These are phyloP conservation scores for Colletotrichum camelliae DNA, from an alignment of 2,329 filamentous ascomycete genomes.

Conservation along the genomic window DNA sequence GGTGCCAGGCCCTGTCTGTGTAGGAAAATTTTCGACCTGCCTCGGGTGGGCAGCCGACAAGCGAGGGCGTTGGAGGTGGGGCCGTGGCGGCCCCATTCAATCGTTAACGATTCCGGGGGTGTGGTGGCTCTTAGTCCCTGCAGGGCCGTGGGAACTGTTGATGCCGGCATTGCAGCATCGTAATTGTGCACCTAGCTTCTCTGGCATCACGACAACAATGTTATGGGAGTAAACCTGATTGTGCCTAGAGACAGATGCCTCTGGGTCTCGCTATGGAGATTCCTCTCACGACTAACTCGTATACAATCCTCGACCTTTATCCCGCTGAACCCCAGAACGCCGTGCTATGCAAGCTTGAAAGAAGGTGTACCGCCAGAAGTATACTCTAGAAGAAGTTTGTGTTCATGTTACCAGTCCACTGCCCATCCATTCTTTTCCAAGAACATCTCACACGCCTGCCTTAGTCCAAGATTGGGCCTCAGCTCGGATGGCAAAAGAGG, in stretches of 20 bases:
- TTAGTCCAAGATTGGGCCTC: conserved; percentile 81
- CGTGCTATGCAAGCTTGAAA: conserved; percentile 12
- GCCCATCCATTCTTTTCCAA: conserved; percentile 89
- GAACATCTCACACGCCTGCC: conserved; percentile 85
- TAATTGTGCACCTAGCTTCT: background rate
- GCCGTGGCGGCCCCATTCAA: background rate
- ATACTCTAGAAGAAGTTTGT: background rate
- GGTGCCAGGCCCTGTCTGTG: background rate
- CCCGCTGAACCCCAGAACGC: background rate
- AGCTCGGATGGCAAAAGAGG: conserved; percentile 73
- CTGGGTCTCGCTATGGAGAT: background rate
- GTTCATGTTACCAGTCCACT: conserved; percentile 77
- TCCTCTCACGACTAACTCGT: background rate
- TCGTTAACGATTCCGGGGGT: background rate
- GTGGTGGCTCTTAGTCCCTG: background rate
- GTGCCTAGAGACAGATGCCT: background rate
- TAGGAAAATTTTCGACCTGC: background rate
- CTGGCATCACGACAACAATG: background rate
- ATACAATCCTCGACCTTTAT: background rate
- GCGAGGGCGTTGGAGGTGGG: background rate
- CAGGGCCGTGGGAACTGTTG: background rate
- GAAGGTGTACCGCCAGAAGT: background rate
- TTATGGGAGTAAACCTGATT: rapidly evolving
- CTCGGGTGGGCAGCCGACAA: background rate
- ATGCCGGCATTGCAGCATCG: background rate